Base-by-base conservation (phyloP, 495 filamentous ascomycete genomes). In the Neurospora discreta region DNA sequence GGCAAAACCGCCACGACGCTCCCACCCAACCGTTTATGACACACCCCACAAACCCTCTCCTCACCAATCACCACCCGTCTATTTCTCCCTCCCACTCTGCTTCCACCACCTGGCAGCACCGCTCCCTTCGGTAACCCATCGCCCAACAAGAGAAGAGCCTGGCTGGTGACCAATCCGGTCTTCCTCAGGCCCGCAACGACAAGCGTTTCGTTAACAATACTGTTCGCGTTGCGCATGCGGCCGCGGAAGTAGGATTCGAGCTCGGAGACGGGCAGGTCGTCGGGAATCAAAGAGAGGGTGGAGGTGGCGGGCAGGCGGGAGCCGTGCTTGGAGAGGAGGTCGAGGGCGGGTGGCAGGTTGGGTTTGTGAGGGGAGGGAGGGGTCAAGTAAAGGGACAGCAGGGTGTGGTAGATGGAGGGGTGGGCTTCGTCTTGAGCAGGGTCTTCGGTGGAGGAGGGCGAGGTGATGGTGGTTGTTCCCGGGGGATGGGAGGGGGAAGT, bases 191-290 rank as follows among this genome's bases (percentile, higher is more conserved):
- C 89, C 2, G 89, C 88, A 26, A 92, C 87, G n/a, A 98, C 87
- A 20, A 90, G 85, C 39, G 87, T 88, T 79, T 97, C 91, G 72
- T 91, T 93, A 69, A 94, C 85, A 5, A 91, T 84, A 18, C 89
- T 90, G 75, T 92, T 97, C 20, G 93, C 93, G n/a, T 89, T 88
- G 39, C 96, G 90, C 77, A 98, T 97, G 26, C 94, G 89, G 30
- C 94, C 93, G 69, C 89, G 89, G 85, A 99, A 98, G 80, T 99
- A 99, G 13, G 89, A 90, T 76, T 95, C 92, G 5, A 99, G 89
- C 44, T 96, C 87, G 58, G 87, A 83, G 23, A 98, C 86, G 9
- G 92, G 90, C 5, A 98, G 85, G 6, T 86, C 80, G 70, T 92
- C 87, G 0, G 95, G 95, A n/a, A 99, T 92, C 36, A 98, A 83